Percentiles rank a stretch among this genome's conserved stretches.
Conservation (phyloP, 306 rosid species). For the Dryas drummondii region DNA sequence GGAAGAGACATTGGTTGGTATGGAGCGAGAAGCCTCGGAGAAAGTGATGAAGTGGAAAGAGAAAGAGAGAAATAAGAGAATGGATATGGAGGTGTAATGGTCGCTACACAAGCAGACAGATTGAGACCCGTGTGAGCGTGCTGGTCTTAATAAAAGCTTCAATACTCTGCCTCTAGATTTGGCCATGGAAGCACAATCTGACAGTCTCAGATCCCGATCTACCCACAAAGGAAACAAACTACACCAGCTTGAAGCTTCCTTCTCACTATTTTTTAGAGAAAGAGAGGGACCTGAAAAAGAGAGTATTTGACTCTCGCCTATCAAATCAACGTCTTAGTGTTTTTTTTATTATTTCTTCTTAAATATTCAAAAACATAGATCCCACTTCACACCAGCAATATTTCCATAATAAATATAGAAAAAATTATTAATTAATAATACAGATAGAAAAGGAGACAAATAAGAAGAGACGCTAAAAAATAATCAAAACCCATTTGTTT, state of each 20-base stretch:
- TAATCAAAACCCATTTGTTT: no score
- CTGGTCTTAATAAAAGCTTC: background rate
- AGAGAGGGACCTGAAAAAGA: background rate
- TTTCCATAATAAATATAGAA: no score
- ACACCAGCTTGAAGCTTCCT: background rate
- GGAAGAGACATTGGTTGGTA: background rate
- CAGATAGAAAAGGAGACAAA: no score
- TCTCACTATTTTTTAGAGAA: background rate
- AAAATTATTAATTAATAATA: no score
- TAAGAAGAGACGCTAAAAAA: no score
- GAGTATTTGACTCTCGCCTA: background rate
- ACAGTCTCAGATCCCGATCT: conserved; percentile 1
- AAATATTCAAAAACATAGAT: no score
- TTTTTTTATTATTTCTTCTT: no score
- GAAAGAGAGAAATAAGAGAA: background rate
- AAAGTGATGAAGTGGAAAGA: background rate
- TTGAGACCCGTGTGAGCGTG: background rate
- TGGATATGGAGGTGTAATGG: conserved; percentile 9
- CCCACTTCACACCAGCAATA: no score
- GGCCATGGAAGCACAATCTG: conserved; percentile 13
- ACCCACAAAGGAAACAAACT: background rate
- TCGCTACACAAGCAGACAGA: background rate
- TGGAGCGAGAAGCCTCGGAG: conserved; percentile 24
- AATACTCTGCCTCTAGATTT: background rate
- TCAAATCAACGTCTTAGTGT: no score